phyloP scores from a whole-genome alignment of 768 basidiomycete species.

The Nevesoporus exiguus region DNA sequence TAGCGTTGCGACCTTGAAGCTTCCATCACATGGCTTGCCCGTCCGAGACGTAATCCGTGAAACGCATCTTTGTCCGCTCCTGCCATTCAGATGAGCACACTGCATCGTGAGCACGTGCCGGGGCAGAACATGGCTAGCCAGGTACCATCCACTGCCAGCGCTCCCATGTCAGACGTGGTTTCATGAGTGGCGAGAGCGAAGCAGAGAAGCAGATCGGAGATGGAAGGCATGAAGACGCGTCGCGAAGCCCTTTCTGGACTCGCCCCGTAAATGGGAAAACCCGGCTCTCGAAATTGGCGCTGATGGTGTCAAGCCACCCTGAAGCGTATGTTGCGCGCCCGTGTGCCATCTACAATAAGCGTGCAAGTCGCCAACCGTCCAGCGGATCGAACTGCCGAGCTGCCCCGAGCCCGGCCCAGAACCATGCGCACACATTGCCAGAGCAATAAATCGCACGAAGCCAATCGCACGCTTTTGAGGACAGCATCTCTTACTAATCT shows the following conservation, averaged over 20 bases:
- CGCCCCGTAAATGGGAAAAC: slow-evolving; percentile 13
- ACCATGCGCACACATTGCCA: slow-evolving; percentile 8
- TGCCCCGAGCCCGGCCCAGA: background rate
- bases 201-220: slow-evolving; percentile 25
- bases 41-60: slow-evolving; percentile 11
- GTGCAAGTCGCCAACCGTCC: background rate
- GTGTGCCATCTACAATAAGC: background rate
- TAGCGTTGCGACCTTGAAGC: slow-evolving; percentile 2
- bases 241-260: slow-evolving; percentile 11
- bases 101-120: background rate
- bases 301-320: slow-evolving; percentile 2
- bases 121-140: background rate
- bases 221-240: slow-evolving; percentile 14
- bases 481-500: slow-evolving; percentile 19
- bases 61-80: background rate
- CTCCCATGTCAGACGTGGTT: slow-evolving; percentile 14
- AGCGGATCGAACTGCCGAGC: background rate
- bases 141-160: slow-evolving; percentile 7
- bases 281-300: background rate
- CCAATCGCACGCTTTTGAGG: slow-evolving; percentile 8
- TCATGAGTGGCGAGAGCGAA: slow-evolving; percentile 14
- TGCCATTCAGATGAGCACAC: background rate
- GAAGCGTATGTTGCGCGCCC: background rate
- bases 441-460: slow-evolving; percentile 30
- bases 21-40: slow-evolving; percentile 11